phyloP scores from a whole-genome alignment of 2,329 filamentous ascomycete genomes.

The Corinectria fuckeliana region DNA sequence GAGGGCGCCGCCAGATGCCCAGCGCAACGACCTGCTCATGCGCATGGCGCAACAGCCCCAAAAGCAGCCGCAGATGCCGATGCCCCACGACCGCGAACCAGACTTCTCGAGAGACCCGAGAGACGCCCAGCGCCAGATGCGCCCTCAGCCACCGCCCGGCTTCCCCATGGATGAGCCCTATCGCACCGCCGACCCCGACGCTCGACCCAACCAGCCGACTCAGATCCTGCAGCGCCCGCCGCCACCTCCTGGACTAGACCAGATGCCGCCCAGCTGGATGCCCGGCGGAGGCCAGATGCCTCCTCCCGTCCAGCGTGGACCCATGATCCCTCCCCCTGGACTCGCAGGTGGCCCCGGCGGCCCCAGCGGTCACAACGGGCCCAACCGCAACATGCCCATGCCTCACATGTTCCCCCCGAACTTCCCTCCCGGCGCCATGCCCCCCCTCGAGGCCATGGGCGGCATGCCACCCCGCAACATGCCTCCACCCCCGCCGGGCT shows the following conservation, averaged over 20 bases:
- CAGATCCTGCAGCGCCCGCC: conserved; percentile 71
- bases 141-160: conserved; percentile 55
- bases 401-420: conserved; percentile 68
- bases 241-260: conserved; percentile 65
- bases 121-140: conserved; percentile 50
- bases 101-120: conserved; percentile 49
- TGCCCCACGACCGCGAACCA: conserved; percentile 56
- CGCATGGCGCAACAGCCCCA: conserved; percentile 59
- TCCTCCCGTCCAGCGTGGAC: conserved; percentile 50
- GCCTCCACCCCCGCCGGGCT: conserved; percentile 63
- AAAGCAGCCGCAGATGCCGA: conserved; percentile 37
- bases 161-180: conserved; percentile 61
- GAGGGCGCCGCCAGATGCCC: conserved; percentile 59
- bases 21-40: conserved; percentile 60
- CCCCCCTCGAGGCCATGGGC: conserved; percentile 56
- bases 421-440: conserved; percentile 59
- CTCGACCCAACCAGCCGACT: conserved; percentile 60
- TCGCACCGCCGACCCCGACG: conserved; percentile 56
- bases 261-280: conserved; percentile 64
- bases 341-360: conserved; percentile 44
- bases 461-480: conserved; percentile 61
- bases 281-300: conserved; percentile 53
- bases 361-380: conserved; percentile 31
- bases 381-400: conserved; percentile 54
- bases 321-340: conserved; percentile 68